Evolutionary conservation across 1,284 basidiomycete genomes (phyloP), one percentile per base, ranked within the genome.

Genomic region (Rhodotorula sp.): DNA sequence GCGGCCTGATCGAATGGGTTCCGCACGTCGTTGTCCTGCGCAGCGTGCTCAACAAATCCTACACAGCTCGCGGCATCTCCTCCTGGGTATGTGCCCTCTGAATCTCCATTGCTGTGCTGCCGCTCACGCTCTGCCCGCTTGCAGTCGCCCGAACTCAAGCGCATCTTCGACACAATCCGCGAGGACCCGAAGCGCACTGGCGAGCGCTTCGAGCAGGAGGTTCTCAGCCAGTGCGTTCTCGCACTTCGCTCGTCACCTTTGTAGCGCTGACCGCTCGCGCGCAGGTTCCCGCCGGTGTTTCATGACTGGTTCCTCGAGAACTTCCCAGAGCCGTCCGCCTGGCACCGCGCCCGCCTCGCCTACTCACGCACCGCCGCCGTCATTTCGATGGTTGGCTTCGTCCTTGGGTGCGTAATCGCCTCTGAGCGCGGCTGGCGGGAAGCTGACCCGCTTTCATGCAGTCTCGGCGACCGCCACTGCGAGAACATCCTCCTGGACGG

Each of bases 341-440:
- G 97, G 97, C 85, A 99, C 41, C 88, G 90, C 5, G 92, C 91
- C 80, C 88, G 97, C 37, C 84, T 93, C 71, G 87, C 89, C 5
- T 99, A 96, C 80, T 90, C 88, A 25, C 87, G 96, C 56, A 98
- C 97, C 0, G 87, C 91, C 0, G 97, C 97, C 0, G 97, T 99
- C 61, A 99, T 98, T 91, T 97, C 92, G 7, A 99, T 99, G 91
- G 93, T 99, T 37, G 97, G 97, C 32, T 97, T 92, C 78, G 96
- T 99, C 48, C 85, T 99, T 17, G 97, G 96, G 92, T 95, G 74
- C 72, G 88, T 81, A 21, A 10, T 58, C n/a, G 36, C 22, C 25
- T n/a, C 48, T 50, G 5, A 21, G 19, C 3, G 19, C 58, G 61
- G 54, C 36, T 44, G 39, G 39, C 10, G 10, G 10, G 15, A 44